Base-by-base conservation (phyloP, 78 protist genomes). In the Chrysochromulina parva region DNA sequence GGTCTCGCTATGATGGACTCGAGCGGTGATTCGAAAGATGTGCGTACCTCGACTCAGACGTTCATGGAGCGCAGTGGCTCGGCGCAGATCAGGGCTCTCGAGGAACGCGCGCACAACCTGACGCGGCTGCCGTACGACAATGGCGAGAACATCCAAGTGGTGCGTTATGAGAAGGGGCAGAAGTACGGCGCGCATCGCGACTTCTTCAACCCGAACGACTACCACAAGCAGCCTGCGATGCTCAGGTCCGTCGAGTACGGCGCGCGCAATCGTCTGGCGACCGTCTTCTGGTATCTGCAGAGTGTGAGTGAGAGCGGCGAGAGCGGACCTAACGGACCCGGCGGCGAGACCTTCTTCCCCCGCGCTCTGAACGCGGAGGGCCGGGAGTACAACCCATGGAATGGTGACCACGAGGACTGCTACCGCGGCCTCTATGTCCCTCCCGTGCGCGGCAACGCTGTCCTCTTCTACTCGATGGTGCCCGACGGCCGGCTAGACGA, bases 101-200 rank as follows among this genome's bases (percentile, higher is more conserved):
- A 78, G 47, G 57, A 78, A n/a, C 86, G 86, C 14, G 86, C 86
- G 28, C 86, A 78, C 86, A 78, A 78, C 86, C 38, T 78, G 48
- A 78, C 86, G 14, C 86, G 86, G 19, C 86, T 78, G 28, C 86
- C 86, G 86, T 78, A 78, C 86, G 62, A 78, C 9, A 9, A 17
- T 5, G 86, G 86, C 86, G 86, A 78, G 62, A 78, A 53, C 86
- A 78, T 78, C 38, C 86, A 78, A 47, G 86, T 78, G 60, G 86
- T 78, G 62, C 19, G 59, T 13, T 78, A 78, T 17, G 19, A 20
- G 62, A 24, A 24, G 62, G 86, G 86, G 62, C 86, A 78, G 62
- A 78, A 78, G 62, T 78, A 78, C 38, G 86, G 86, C 62, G 86
- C 86, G 38, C 86, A 78, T 47, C 86, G 86, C 86, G 86, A 78